Evolutionary conservation across 352 stramenopile species (phyloP).

Genomic region (Phytophthora hybrid): DNA sequence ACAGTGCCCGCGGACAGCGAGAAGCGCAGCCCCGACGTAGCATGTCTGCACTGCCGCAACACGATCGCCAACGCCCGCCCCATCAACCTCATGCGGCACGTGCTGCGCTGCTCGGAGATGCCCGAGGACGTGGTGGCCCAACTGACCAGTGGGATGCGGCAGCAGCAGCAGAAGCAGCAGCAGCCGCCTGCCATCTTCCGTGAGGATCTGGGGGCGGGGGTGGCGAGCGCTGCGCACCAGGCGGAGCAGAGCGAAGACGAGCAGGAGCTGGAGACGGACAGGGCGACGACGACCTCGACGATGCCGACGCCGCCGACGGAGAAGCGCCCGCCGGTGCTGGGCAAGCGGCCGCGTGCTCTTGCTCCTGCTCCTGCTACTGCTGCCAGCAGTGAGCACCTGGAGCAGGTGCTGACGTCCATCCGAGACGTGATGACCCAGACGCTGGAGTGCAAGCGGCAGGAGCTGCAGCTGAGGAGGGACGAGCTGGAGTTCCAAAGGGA

Average conservation of each 20-base stretch:
- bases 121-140: conserved; percentile 16
- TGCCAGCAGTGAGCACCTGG: conserved; percentile 10
- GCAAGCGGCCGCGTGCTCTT: conserved; percentile 22
- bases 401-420: conserved; percentile 30
- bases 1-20: conserved; percentile 27
- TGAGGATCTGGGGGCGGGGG: not conserved
- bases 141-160: not conserved
- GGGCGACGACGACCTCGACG: not conserved
- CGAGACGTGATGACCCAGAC: conserved; percentile 24
- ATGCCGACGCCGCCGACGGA: not conserved
- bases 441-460: conserved; percentile 29
- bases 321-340: conserved; percentile 20
- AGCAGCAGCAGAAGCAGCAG: not conserved
- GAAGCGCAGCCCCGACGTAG: conserved; percentile 38
- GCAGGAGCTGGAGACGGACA: not conserved
- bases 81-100: conserved; percentile 23
- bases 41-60: conserved; percentile 27
- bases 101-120: conserved; percentile 19
- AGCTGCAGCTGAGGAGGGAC: conserved; percentile 35
- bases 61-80: conserved; percentile 32
- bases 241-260: not conserved
- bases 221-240: not conserved
- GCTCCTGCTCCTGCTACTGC: not conserved
- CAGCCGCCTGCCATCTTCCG: not conserved
- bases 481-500: conserved; percentile 41